Conservation (phyloP, 1,284 basidiomycete species). For the Mycosarcoma mackinlayi region DNA sequence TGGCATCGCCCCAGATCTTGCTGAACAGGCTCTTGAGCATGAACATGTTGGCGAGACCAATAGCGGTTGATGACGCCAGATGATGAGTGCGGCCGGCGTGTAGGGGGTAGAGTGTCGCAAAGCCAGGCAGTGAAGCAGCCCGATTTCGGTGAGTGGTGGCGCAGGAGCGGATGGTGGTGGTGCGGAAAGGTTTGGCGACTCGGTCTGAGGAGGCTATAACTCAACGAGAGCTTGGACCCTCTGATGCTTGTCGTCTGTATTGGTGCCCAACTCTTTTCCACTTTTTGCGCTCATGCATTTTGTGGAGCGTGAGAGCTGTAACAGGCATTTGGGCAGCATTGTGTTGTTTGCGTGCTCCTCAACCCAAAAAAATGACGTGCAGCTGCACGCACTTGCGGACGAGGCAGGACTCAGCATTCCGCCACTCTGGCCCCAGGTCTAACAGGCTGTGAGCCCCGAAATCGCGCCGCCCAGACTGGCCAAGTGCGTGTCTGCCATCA, state of each 20-base stretch:
- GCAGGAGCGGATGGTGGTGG: constrained; percentile 23
- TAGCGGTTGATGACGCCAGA: background rate
- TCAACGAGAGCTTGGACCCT: constrained; percentile 5
- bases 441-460: background rate
- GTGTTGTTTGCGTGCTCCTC: background rate
- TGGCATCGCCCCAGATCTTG: constrained; percentile 81
- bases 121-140: background rate
- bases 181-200: constrained; percentile 10
- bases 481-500: constrained; percentile 17
- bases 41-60: constrained; percentile 73
- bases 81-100: no score
- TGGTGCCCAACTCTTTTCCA: background rate
- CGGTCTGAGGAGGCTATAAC: background rate
- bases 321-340: constrained; percentile 16
- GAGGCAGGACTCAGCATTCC: constrained; percentile 19
- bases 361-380: constrained; percentile 15
- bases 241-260: no score
- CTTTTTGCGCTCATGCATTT: constrained; percentile 1
- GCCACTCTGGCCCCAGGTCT: background rate
- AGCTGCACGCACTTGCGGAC: background rate
- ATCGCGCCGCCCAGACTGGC: background rate
- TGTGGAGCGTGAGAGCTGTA: constrained; percentile 19
- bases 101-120: no score
- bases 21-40: constrained; percentile 85
- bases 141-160: background rate